Conservation (phyloP, 2,329 filamentous ascomycete species). For the Cytospora leucostoma region DNA sequence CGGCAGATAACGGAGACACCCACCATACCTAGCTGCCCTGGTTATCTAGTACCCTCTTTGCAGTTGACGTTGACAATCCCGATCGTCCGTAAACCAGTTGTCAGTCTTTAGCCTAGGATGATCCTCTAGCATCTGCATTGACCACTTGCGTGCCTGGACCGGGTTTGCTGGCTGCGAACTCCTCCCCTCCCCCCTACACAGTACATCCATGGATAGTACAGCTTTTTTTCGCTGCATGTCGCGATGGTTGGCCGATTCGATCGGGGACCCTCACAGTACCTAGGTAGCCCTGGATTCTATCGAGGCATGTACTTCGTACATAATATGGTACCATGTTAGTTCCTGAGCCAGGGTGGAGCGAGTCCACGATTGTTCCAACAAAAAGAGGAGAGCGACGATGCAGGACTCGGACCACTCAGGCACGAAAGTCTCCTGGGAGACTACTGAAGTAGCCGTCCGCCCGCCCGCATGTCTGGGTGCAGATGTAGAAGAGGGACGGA, state of each 20-base stretch:
- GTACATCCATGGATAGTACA: not conserved
- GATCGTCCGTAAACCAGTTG: conserved; percentile 16
- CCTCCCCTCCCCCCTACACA: not conserved
- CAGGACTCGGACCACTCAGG: not conserved
- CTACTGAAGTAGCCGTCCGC: not conserved
- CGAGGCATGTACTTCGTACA: too few species aligned
- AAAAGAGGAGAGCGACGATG: not conserved
- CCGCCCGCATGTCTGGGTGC: not conserved
- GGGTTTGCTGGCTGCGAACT: conserved; percentile 20
- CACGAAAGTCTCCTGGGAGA: not conserved
- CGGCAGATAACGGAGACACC: conserved; percentile 11
- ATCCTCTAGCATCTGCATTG: conserved; percentile 12
- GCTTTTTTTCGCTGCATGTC: conserved; percentile 11
- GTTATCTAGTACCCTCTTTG: too few species aligned
- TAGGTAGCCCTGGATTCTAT: not conserved
- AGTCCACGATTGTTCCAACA: conserved; percentile 12
- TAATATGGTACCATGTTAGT: not conserved
- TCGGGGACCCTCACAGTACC: conserved; percentile 12
- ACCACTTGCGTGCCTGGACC: conserved; percentile 19
- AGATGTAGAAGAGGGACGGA: not conserved
- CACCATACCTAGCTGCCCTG: not conserved
- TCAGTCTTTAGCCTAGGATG: conserved; percentile 1
- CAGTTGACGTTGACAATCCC: not conserved
- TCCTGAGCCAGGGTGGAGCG: conserved; percentile 26
- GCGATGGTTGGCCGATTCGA: conserved; percentile 17